Evolutionary conservation across 2,329 filamentous ascomycete genomes (phyloP), one percentile per base, ranked within the genome.

Genomic region (Alternaria consortialis): DNA sequence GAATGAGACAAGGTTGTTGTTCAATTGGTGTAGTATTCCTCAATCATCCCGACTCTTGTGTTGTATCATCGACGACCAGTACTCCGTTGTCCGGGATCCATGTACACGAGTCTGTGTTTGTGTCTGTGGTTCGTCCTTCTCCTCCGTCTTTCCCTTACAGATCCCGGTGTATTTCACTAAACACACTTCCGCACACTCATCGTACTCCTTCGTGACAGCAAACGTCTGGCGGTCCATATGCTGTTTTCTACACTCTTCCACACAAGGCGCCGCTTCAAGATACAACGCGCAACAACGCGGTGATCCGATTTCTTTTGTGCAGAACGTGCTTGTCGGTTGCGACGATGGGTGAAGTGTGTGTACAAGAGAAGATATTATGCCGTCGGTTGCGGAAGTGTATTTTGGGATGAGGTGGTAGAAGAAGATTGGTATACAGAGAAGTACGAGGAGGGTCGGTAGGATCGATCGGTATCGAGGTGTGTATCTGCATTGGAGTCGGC

Each of bases 331-430:
- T 20, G 17, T 40, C 23, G 34, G 4, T 12, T 31, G 36, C 8
- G 11, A 15, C 2, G 11, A 0, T 17, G 13, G 23, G 11, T 25
- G 31, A 7, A 40, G 20, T 13, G 31, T 17, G 32, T 39, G 20
- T n/a, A 40, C 25, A 15, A 59, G 9, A 7, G 40, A 37, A 11
- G 29, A 36, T 31, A 48, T n/a, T 12, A 58, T 17, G 3, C 12
- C n/a, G 31, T 53, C 47, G 15, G 48, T 43, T 5, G 42, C 29
- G 12, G 17, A 12, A 5, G 53, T 57, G n/a, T 52, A 56, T 13
- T 27, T 42, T 2, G 58, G 61, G 2, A 61, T 27, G 23, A 64
- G 48, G 9, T 60, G 57, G 39, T 63, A 63, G 53, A 63, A 47
- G 37, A 63, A 53, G 29, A 63, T 25, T n/a, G 58, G 57, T 36